phyloP scores from a whole-genome alignment of 2,329 filamentous ascomycete genomes.

The Aquanectria penicillioides region DNA sequence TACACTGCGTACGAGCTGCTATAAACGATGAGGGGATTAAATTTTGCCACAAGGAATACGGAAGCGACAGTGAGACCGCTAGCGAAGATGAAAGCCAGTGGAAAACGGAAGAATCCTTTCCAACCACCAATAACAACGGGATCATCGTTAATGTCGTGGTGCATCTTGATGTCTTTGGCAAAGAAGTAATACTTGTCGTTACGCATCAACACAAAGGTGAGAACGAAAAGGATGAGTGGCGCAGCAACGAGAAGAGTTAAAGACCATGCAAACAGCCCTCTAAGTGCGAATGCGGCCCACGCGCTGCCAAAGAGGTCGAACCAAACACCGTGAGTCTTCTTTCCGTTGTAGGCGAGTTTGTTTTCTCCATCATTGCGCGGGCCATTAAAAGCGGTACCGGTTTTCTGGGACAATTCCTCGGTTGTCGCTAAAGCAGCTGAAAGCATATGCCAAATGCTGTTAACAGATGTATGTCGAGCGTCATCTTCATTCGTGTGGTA shows the following conservation, averaged over 20 bases:
- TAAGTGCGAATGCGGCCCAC: slow-evolving; percentile 82
- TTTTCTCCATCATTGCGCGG: slow-evolving; percentile 61
- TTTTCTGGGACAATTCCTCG: slow-evolving; percentile 74
- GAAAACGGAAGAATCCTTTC: slow-evolving; percentile 86
- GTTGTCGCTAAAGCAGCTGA: slow-evolving; percentile 83
- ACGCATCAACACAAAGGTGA: slow-evolving; percentile 75
- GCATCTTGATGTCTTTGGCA: slow-evolving; percentile 65
- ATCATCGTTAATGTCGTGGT: slow-evolving; percentile 67
- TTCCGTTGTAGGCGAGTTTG: slow-evolving; percentile 72
- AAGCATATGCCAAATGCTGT: slow-evolving; percentile 92
- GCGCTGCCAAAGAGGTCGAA: slow-evolving; percentile 88
- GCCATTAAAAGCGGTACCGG: slow-evolving; percentile 72
- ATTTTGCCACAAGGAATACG: slow-evolving; percentile 79
- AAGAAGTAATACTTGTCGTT: slow-evolving; percentile 92
- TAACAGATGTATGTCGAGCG: slow-evolving; percentile 76
- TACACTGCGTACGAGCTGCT: slow-evolving; percentile 84
- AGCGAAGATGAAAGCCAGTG: slow-evolving; percentile 76
- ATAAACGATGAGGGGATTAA: slow-evolving; percentile 92
- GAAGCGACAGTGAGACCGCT: slow-evolving; percentile 75
- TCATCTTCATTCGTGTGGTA: slow-evolving; percentile 96
- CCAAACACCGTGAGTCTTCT: slow-evolving; percentile 81
- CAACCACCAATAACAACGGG: slow-evolving; percentile 76
- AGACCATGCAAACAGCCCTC: slow-evolving; percentile 88
- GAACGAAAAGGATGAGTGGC: slow-evolving; percentile 75
- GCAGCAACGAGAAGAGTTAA: slow-evolving; percentile 83